Evolutionary conservation across 2,329 filamentous ascomycete genomes (phyloP).

Genomic region (Bertia moriformis): DNA sequence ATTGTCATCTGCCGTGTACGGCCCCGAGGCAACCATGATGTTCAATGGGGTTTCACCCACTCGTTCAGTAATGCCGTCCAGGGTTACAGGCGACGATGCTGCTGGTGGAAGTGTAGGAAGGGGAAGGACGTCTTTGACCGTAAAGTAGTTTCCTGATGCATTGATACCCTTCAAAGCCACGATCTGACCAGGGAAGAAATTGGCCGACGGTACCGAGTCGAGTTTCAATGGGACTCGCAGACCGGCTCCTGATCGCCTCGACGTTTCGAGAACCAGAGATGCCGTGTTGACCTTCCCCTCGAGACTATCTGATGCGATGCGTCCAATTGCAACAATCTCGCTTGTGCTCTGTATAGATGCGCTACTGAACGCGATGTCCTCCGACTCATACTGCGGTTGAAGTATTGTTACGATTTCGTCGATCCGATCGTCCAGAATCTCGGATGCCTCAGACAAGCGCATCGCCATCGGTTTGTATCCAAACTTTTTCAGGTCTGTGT

Average conservation of each 20-base stretch:
- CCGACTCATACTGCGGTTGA: conserved; percentile 59
- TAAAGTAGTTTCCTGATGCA: conserved; percentile 69
- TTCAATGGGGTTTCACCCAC: conserved; percentile 60
- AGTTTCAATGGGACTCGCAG: conserved; percentile 69
- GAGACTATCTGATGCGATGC: conserved; percentile 76
- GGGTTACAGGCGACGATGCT: conserved; percentile 49
- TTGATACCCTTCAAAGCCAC: conserved; percentile 80
- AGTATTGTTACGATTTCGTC: conserved; percentile 71
- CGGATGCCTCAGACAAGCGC: conserved; percentile 83
- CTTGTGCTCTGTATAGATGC: conserved; percentile 72
- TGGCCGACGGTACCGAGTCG: conserved; percentile 51
- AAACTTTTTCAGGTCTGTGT: conserved; percentile 81
- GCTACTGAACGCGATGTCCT: conserved; percentile 72
- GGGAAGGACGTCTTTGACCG: conserved; percentile 61
- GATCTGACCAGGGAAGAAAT: conserved; percentile 83
- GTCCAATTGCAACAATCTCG: conserved; percentile 77
- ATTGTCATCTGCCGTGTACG: conserved; percentile 85
- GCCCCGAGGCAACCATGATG: conserved; percentile 67
- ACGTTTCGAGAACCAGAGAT: conserved; percentile 78
- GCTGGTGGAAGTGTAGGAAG: conserved; percentile 63
- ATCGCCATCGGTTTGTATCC: conserved; percentile 85
- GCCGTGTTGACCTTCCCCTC: conserved; percentile 77
- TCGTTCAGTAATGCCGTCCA: conserved; percentile 54
- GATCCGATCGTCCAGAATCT: conserved; percentile 88
- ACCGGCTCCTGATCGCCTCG: conserved; percentile 68